Evolutionary conservation across 2,329 filamentous ascomycete genomes (phyloP).

Genomic region (Aspergillus fumigatiaffinis): DNA sequence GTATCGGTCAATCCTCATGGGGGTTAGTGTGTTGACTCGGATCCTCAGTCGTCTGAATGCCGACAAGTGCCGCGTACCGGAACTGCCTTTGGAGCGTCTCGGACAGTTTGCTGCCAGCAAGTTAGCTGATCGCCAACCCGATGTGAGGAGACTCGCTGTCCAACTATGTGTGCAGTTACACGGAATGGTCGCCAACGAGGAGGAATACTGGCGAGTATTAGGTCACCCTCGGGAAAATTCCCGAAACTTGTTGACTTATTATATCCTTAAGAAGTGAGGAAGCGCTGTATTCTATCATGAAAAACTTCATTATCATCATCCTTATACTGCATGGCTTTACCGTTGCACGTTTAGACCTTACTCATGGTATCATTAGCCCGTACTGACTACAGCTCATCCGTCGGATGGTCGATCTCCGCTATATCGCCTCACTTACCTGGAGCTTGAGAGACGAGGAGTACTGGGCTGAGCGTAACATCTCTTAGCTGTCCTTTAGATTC

Average conservation of each 20-base stretch:
- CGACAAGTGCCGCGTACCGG: slow-evolving; percentile 12
- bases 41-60: slow-evolving; percentile 24
- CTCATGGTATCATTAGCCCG: not conserved
- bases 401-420: not conserved
- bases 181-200: slow-evolving; percentile 24
- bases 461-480: not conserved
- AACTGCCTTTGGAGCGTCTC: slow-evolving; percentile 22
- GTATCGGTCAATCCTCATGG: slow-evolving; percentile 34
- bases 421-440: not conserved
- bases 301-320: not conserved
- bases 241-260: slow-evolving; percentile 36
- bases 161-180: slow-evolving; percentile 29
- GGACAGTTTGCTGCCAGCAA: slow-evolving; percentile 31
- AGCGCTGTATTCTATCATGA: slow-evolving; percentile 1
- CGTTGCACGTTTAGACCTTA: not conserved
- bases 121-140: slow-evolving; percentile 31
- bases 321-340: not conserved
- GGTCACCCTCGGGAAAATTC: slow-evolving; percentile 27
- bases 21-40: slow-evolving; percentile 26
- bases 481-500: not conserved
- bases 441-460: not conserved
- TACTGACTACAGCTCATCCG: not conserved
- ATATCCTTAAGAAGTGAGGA: slow-evolving; percentile 19
- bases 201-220: slow-evolving; percentile 27
- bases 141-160: slow-evolving; percentile 36